Evolutionary conservation across 345 rosid species (phyloP), one percentile per base, ranked within the genome.

Genomic region (Salix koriyanagi): DNA sequence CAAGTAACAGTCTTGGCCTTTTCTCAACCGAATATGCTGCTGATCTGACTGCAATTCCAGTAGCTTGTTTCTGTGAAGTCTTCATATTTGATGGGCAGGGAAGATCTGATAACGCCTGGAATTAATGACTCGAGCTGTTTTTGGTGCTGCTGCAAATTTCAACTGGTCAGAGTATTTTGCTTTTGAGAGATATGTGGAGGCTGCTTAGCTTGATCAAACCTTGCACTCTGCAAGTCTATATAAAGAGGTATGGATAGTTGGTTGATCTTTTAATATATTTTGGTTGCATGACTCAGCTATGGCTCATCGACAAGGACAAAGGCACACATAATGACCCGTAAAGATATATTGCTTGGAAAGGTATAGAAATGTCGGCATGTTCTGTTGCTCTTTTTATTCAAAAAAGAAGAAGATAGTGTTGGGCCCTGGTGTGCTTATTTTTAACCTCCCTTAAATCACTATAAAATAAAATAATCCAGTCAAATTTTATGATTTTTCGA

Each of bases 1-100:
- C 85, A n/a, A 77, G 83, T 12, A 77, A 75, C 19, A 46, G 67
- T 69, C 78, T 83, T 37, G 86, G 86, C 52, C 72, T 81, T 64
- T 77, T 84, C 81, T 81, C 74, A 71, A 70, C 66, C 76, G 75
- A 67, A 64, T 76, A 54, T 50, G 86, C 30, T 44, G 79, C 39
- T 48, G 78, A 69, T 62, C 56, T 75, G 42, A 79, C 58, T 44
- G 84, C 80, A 61, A 73, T 50, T 26, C 83, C 82, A 69, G 75
- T 58, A 36, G 68, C 80, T 65, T 77, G 85, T 75, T 77, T 70
- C 21, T 77, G 70, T 44, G 76, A 56, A 39, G 52, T 80, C 83
- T 80, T 83, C 88, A 85, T 87, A 18, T 61, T 66, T 46, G 77
- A 44, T 71, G 62, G 44, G 23, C 46, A 16, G 37, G 42, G 69